Evolutionary conservation across 768 basidiomycete genomes (phyloP).

Genomic region (Mycena haematopus): DNA sequence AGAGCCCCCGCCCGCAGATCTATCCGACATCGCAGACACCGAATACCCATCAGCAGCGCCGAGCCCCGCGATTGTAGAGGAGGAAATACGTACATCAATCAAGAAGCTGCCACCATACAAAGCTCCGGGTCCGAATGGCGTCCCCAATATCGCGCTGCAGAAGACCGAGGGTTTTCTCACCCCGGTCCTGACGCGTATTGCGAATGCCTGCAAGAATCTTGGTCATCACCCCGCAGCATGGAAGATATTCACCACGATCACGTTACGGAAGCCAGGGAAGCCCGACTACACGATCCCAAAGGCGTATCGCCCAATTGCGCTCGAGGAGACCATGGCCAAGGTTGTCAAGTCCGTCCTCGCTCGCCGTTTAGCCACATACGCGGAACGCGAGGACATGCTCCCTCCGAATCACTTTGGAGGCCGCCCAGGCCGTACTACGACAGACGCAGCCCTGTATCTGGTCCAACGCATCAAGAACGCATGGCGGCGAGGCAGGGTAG

Average conservation of each 20-base stretch:
- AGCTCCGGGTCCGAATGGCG: slow-evolving; percentile 33
- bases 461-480: slow-evolving; percentile 24
- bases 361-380: neutral
- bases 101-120: slow-evolving; percentile 25
- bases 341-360: slow-evolving; percentile 20
- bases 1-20: neutral
- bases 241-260: slow-evolving; percentile 36
- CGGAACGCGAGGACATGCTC: slow-evolving; percentile 7
- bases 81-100: neutral
- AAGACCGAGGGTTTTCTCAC: slow-evolving; percentile 32
- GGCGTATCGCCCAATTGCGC: slow-evolving; percentile 38
- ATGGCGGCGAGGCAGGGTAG: slow-evolving; percentile 23
- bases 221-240: slow-evolving; percentile 33
- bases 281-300: slow-evolving; percentile 28
- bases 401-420: slow-evolving; percentile 29
- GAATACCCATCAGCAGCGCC: neutral
- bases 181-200: slow-evolving; percentile 3
- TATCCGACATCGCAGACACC: slow-evolving; percentile 1
- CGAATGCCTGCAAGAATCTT: slow-evolving; percentile 26
- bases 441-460: slow-evolving; percentile 26
- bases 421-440: slow-evolving; percentile 21
- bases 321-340: slow-evolving; percentile 33
- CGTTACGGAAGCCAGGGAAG: slow-evolving; percentile 33
- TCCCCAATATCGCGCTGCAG: slow-evolving; percentile 39
- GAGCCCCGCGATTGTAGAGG: neutral